Percentiles rank a stretch among this genome's conserved stretches.
phyloP scores from a whole-genome alignment of 345 rosid species.

The Euphorbia lathyris region DNA sequence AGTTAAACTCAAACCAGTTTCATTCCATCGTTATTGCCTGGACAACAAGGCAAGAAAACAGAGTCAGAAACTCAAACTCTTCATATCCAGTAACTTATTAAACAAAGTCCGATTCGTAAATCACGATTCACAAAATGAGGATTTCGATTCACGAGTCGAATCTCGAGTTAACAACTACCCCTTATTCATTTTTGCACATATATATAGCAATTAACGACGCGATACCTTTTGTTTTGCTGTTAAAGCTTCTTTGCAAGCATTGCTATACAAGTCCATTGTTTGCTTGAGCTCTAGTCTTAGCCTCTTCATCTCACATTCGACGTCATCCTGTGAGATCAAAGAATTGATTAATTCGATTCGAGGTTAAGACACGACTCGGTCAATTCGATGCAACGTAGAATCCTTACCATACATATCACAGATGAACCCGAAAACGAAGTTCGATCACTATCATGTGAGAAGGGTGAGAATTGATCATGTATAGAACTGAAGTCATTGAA shows the following conservation, averaged over 20 bases:
- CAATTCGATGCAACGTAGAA: neutral
- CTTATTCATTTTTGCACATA: no score
- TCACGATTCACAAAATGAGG: no score
- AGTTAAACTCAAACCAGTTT: no score
- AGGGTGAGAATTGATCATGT: constrained; percentile 44
- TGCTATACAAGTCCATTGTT: constrained; percentile 75
- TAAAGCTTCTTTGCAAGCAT: constrained; percentile 87
- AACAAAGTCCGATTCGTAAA: no score
- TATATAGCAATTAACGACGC: no score
- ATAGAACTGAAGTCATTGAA: constrained; percentile 36
- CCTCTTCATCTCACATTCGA: constrained; percentile 84
- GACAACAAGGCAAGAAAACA: no score
- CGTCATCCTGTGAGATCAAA: constrained; percentile 49
- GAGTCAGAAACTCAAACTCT: no score
- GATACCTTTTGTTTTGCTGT: constrained; percentile 75
- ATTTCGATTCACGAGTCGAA: no score
- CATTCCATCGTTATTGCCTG: no score
- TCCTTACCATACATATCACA: constrained; percentile 44
- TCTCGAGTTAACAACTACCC: no score
- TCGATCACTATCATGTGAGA: constrained; percentile 53
- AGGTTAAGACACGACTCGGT: neutral
- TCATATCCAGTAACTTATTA: no score
- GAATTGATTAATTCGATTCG: neutral
- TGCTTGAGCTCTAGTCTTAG: constrained; percentile 77
- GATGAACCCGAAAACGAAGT: constrained; percentile 63